These are phyloP conservation scores for Saccharomycopsis oosterbeekiorum DNA, from an alignment of 805 yeast genomes.

Conservation along the genomic window DNA sequence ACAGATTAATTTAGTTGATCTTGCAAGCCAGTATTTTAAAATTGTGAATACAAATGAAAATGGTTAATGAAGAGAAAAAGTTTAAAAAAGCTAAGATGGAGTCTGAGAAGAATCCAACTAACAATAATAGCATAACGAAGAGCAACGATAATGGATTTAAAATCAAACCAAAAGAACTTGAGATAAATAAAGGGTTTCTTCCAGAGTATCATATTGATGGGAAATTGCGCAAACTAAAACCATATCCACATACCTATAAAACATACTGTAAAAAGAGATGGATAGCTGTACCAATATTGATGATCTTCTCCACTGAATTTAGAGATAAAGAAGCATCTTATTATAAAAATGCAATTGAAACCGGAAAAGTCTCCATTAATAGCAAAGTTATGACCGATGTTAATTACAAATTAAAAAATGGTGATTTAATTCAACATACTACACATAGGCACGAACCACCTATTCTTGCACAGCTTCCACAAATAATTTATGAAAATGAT, in stretches of 20 bases:
- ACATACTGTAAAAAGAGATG: slow-evolving; percentile 89
- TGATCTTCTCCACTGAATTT: slow-evolving; percentile 77
- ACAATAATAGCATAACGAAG: neutral
- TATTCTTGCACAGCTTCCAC: slow-evolving; percentile 41
- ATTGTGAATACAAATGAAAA: neutral
- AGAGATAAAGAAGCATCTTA: slow-evolving; percentile 64
- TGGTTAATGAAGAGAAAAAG: neutral
- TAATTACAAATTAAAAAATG: slow-evolving; percentile 47
- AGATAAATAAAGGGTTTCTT: neutral
- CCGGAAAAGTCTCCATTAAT: slow-evolving; percentile 72
- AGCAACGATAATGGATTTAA: slow-evolving; percentile 9
- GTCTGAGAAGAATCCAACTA: neutral
- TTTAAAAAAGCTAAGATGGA: neutral
- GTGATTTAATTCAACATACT: slow-evolving; percentile 71
- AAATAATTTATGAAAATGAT: slow-evolving; percentile 64
- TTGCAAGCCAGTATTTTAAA: too few species aligned
- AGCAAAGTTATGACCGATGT: slow-evolving; percentile 22
- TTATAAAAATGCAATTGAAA: slow-evolving; percentile 43
- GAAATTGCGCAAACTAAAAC: slow-evolving; percentile 59
- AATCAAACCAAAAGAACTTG: slow-evolving; percentile 1
- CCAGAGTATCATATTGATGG: slow-evolving; percentile 36
- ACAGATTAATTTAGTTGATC: too few species aligned
- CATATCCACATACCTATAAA: slow-evolving; percentile 81
- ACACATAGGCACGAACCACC: slow-evolving; percentile 90
- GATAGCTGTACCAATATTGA: slow-evolving; percentile 74